A percentile compares a stretch with the other conserved stretches of the same genome.
Conservation (phyloP, 2,329 filamentous ascomycete species). For the Amylocarpus encephaloides region DNA sequence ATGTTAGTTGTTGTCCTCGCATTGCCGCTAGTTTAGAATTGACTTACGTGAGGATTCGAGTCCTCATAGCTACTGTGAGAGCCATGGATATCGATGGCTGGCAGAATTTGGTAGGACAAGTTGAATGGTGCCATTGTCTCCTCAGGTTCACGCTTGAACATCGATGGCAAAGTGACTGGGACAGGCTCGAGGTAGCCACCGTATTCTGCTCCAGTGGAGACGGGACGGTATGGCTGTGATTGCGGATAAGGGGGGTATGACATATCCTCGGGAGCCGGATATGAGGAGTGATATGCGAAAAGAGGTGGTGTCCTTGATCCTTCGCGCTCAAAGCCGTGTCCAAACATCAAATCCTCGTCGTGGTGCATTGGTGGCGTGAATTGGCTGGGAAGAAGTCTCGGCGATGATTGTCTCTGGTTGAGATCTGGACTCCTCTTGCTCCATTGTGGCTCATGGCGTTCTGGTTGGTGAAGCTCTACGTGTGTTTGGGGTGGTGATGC, state of each 20-base stretch:
- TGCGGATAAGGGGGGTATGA: constrained; percentile 54
- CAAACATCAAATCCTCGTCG: constrained; percentile 63
- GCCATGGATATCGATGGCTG: constrained; percentile 56
- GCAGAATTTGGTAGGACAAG: constrained; percentile 59
- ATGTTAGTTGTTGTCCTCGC: constrained; percentile 15
- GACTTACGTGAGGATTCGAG: constrained; percentile 70
- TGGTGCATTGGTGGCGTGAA: constrained; percentile 55
- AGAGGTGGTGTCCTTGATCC: constrained; percentile 66
- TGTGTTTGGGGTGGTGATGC: constrained; percentile 49
- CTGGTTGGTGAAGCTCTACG: constrained; percentile 38
- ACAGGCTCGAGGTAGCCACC: constrained; percentile 51
- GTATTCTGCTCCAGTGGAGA: constrained; percentile 41
- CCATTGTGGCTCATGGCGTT: constrained; percentile 26
- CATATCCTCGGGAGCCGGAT: constrained; percentile 59
- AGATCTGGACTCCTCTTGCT: constrained; percentile 25
- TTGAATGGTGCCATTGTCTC: constrained; percentile 54
- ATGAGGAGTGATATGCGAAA: constrained; percentile 56
- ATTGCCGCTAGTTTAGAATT: constrained; percentile 26
- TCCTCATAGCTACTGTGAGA: constrained; percentile 56
- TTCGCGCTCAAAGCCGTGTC: constrained; percentile 59
- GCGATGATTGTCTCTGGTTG: constrained; percentile 34
- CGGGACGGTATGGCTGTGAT: constrained; percentile 46
- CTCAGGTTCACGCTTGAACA: constrained; percentile 65
- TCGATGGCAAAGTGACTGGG: constrained; percentile 54
- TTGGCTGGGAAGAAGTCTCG: constrained; percentile 43